Evolutionary conservation across 257 asterid species (phyloP).

Genomic region (Lantana camara): DNA sequence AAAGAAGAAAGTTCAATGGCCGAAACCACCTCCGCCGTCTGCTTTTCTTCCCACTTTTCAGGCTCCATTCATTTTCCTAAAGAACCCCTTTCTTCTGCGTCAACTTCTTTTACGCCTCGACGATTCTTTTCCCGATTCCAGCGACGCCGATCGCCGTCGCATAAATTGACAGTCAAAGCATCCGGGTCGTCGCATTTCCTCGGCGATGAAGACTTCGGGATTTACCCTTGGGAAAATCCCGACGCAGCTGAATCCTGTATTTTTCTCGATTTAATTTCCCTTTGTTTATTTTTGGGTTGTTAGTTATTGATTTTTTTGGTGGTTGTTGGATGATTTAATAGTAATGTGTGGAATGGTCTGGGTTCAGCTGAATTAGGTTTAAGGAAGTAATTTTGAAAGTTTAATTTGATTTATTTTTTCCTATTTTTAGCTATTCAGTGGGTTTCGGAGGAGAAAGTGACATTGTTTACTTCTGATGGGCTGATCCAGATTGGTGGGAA

Average conservation of each 20-base stretch:
- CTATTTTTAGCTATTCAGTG: slow-evolving; percentile 71
- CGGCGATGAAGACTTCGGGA: slow-evolving; percentile 75
- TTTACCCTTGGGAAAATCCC: slow-evolving; percentile 80
- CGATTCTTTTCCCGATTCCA: slow-evolving; percentile 33
- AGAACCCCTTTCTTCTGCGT: slow-evolving; percentile 41
- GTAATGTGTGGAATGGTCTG: slow-evolving; percentile 3
- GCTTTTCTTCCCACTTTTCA: slow-evolving; percentile 44
- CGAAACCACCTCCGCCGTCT: slow-evolving; percentile 59
- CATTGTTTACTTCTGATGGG: slow-evolving; percentile 91
- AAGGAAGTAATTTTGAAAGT: background rate
- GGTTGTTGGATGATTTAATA: background rate
- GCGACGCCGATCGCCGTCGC: slow-evolving; percentile 36
- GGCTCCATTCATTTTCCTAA: slow-evolving; percentile 42
- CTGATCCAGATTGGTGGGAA: slow-evolving; percentile 90
- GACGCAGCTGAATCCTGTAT: slow-evolving; percentile 57
- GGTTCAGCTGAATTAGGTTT: slow-evolving; percentile 16
- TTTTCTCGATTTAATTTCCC: background rate
- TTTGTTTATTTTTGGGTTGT: background rate
- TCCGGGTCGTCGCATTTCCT: slow-evolving; percentile 56
- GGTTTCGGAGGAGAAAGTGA: slow-evolving; percentile 82
- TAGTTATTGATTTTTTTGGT: background rate
- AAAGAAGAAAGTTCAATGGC: slow-evolving; percentile 46
- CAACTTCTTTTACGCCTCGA: slow-evolving; percentile 39
- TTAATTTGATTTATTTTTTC: background rate
- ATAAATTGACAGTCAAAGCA: slow-evolving; percentile 46